These are phyloP conservation scores for Tylopilus balloui DNA, from an alignment of 768 basidiomycete species.

Conservation along the genomic window DNA sequence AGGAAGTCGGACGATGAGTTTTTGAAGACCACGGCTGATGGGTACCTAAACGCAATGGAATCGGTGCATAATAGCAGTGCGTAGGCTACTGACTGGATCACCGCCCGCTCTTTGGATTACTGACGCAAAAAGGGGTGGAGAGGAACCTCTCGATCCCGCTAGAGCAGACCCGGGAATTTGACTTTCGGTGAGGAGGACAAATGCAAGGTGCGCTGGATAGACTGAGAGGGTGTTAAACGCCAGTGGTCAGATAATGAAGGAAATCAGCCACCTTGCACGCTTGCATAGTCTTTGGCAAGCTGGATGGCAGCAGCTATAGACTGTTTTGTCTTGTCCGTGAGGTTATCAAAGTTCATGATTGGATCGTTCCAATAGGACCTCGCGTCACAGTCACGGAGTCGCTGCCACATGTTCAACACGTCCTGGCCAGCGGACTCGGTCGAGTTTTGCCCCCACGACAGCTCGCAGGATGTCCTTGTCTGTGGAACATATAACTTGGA, in stretches of 20 bases:
- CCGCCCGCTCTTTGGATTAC: slow-evolving; percentile 82
- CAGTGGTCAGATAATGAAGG: not conserved
- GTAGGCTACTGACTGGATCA: slow-evolving; percentile 55
- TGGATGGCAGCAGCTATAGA: slow-evolving; percentile 69
- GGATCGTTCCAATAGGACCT: too few species aligned
- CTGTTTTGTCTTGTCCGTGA: slow-evolving; percentile 81
- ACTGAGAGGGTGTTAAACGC: slow-evolving; percentile 40
- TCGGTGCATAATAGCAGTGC: not conserved
- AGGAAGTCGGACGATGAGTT: slow-evolving; percentile 75
- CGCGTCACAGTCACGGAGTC: not conserved
- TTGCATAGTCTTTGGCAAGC: slow-evolving; percentile 78
- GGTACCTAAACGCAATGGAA: slow-evolving; percentile 34
- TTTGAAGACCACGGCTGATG: slow-evolving; percentile 71
- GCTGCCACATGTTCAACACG: slow-evolving; percentile 48
- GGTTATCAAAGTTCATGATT: slow-evolving; percentile 54
- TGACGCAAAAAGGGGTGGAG: slow-evolving; percentile 65
- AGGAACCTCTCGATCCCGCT: slow-evolving; percentile 28
- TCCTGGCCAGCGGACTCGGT: slow-evolving; percentile 83
- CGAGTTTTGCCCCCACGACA: slow-evolving; percentile 81
- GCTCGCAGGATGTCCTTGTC: slow-evolving; percentile 59
- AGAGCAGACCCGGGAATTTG: slow-evolving; percentile 35
- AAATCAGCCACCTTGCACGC: slow-evolving; percentile 60
- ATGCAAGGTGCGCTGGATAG: slow-evolving; percentile 78
- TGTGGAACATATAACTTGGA: slow-evolving; percentile 91
- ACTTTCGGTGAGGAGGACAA: slow-evolving; percentile 72